Conservation (phyloP, 352 stramenopile genomes). For the Pythium coloratum region DNA sequence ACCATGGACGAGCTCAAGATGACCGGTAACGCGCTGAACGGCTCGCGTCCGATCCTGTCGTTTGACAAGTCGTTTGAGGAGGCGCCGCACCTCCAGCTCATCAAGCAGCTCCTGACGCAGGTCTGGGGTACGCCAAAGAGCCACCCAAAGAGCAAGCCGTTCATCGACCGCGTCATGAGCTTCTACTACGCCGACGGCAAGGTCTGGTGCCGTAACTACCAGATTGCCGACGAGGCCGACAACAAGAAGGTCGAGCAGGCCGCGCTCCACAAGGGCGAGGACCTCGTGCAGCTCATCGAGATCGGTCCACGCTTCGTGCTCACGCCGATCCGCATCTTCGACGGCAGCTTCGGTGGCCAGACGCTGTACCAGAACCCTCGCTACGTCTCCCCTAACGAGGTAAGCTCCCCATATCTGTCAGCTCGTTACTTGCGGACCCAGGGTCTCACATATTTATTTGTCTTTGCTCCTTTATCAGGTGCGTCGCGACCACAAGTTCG, state of each 20-base stretch:
- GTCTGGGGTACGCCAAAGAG: constrained; percentile 95
- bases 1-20: constrained; percentile 99
- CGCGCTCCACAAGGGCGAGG: constrained; percentile 81
- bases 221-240: constrained; percentile 83
- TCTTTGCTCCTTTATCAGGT: constrained; percentile 27
- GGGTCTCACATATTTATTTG: background rate
- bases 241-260: constrained; percentile 91
- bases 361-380: constrained; percentile 98
- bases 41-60: constrained; percentile 96
- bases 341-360: constrained; percentile 97
- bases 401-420: constrained; percentile 32
- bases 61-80: constrained; percentile 96
- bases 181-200: constrained; percentile 94
- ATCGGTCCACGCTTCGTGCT: constrained; percentile 99
- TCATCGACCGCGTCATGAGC: constrained; percentile 98
- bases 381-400: constrained; percentile 97
- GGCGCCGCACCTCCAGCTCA: constrained; percentile 90
- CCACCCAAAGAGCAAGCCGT: constrained; percentile 99
- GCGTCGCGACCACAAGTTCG: constrained; percentile 86
- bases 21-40: constrained; percentile 98
- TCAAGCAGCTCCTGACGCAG: constrained; percentile 97
- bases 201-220: constrained; percentile 99
- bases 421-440: background rate
- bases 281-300: constrained; percentile 97
- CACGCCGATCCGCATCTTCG: constrained; percentile 98